These are phyloP conservation scores for Heritiera fomes DNA, from an alignment of 345 rosid species.

Conservation along the genomic window DNA sequence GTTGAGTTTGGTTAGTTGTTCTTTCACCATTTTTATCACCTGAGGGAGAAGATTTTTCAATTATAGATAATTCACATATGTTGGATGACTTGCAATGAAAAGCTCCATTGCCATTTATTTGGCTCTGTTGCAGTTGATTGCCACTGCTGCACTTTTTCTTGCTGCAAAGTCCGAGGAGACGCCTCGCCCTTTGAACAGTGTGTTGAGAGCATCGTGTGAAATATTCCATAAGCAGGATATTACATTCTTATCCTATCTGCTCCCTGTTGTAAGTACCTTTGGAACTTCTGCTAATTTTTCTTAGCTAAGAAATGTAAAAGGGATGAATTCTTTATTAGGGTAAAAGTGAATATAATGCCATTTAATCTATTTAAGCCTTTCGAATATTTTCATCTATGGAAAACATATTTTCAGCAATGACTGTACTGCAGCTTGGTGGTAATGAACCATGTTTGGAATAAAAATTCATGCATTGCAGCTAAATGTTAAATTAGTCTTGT, in stretches of 20 bases:
- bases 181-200: conserved; percentile 66
- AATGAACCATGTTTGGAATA: neutral
- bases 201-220: conserved; percentile 58
- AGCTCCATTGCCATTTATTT: conserved; percentile 17
- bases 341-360: neutral
- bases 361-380: neutral
- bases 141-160: conserved; percentile 77
- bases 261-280: conserved; percentile 59
- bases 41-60: neutral
- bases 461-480: neutral
- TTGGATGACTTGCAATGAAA: neutral
- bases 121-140: conserved; percentile 55
- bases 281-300: neutral
- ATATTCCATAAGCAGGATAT: conserved; percentile 67
- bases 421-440: neutral
- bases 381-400: neutral
- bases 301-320: neutral
- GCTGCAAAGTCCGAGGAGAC: conserved; percentile 88
- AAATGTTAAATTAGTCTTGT: neutral
- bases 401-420: neutral
- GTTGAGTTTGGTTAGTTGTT: neutral
- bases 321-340: neutral
- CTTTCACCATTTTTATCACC: neutral
- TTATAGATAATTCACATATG: neutral
- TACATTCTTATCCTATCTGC: conserved; percentile 57